These are phyloP conservation scores for Alliaria petiolata DNA, from an alignment of 345 rosid genomes.

Conservation along the genomic window DNA sequence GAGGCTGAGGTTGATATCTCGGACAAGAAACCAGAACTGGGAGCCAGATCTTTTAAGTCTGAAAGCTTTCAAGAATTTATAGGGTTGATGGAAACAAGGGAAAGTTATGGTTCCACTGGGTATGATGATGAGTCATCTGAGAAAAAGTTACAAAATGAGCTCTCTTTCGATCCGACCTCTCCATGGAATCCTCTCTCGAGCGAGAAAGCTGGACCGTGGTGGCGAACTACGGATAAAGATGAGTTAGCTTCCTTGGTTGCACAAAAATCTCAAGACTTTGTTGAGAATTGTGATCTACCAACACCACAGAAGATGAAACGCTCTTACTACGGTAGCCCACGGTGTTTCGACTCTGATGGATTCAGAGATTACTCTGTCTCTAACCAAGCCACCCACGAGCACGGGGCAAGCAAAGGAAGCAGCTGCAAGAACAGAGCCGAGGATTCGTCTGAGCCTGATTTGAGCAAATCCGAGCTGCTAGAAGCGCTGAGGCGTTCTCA, in stretches of 20 bases:
- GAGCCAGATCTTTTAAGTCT: slow-evolving; percentile 20
- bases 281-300: slow-evolving; percentile 90
- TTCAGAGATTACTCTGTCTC: slow-evolving; percentile 33
- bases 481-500: slow-evolving; percentile 93
- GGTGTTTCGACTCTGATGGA: slow-evolving; percentile 33
- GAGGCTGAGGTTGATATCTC: slow-evolving; percentile 50
- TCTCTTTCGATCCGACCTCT: slow-evolving; percentile 43
- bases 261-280: slow-evolving; percentile 58
- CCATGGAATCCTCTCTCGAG: slow-evolving; percentile 52
- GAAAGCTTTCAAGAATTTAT: slow-evolving; percentile 38
- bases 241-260: slow-evolving; percentile 89
- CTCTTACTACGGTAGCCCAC: slow-evolving; percentile 31
- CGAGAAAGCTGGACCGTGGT: slow-evolving; percentile 78
- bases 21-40: slow-evolving; percentile 22
- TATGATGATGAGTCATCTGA: slow-evolving; percentile 28
- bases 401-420: slow-evolving; percentile 21
- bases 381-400: slow-evolving; percentile 26
- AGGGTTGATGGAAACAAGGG: slow-evolving; percentile 40
- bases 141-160: slow-evolving; percentile 33
- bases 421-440: slow-evolving; percentile 21
- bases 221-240: slow-evolving; percentile 73
- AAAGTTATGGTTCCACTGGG: slow-evolving; percentile 37
- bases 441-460: slow-evolving; percentile 41
- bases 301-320: slow-evolving; percentile 62
- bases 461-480: slow-evolving; percentile 67